These are phyloP conservation scores for Tranzscheliella williamsii DNA, from an alignment of 1,284 basidiomycete species.

Conservation along the genomic window DNA sequence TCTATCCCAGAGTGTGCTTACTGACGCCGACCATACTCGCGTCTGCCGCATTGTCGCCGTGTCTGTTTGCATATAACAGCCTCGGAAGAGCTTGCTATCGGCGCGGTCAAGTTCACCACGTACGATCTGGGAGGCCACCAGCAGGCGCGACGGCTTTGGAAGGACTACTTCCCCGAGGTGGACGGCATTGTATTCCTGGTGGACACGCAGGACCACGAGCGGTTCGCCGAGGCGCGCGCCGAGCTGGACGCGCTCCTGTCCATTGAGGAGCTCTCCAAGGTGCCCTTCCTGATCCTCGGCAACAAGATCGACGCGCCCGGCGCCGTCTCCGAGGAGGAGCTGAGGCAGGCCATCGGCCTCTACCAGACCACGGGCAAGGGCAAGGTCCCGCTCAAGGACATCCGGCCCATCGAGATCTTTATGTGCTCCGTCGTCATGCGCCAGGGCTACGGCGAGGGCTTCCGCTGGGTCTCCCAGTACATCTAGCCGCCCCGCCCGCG, in stretches of 20 bases:
- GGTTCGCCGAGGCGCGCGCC: slow-evolving; percentile 92
- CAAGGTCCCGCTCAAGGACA: slow-evolving; percentile 93
- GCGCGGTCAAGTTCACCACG: slow-evolving; percentile 98
- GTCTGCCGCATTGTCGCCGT: too few relatives aligned
- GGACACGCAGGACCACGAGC: slow-evolving; percentile 93
- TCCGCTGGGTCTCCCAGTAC: slow-evolving; percentile 99
- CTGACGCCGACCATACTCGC: too few relatives aligned
- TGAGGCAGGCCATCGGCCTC: slow-evolving; percentile 90
- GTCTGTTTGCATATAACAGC: slow-evolving; percentile 65
- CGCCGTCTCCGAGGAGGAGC: slow-evolving; percentile 95
- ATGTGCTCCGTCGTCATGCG: slow-evolving; percentile 99
- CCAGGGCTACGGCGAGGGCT: slow-evolving; percentile 98
- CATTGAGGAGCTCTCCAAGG: slow-evolving; percentile 80
- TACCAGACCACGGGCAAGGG: slow-evolving; percentile 99
- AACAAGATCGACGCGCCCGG: slow-evolving; percentile 99
- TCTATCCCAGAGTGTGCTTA: too few relatives aligned
- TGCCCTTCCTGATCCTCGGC: slow-evolving; percentile 96
- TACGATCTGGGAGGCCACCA: slow-evolving; percentile 98
- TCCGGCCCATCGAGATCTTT: slow-evolving; percentile 98
- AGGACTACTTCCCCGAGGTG: slow-evolving; percentile 99
- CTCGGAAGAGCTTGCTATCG: slow-evolving; percentile 97
- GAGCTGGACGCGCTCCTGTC: slow-evolving; percentile 93
- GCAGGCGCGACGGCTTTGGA: slow-evolving; percentile 97
- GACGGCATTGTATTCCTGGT: slow-evolving; percentile 99
- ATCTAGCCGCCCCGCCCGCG: slow-evolving; percentile 13